Percentiles rank a stretch among this genome's conserved stretches.
Conservation (phyloP, 768 basidiomycete genomes). For the Mycena haematopus region DNA sequence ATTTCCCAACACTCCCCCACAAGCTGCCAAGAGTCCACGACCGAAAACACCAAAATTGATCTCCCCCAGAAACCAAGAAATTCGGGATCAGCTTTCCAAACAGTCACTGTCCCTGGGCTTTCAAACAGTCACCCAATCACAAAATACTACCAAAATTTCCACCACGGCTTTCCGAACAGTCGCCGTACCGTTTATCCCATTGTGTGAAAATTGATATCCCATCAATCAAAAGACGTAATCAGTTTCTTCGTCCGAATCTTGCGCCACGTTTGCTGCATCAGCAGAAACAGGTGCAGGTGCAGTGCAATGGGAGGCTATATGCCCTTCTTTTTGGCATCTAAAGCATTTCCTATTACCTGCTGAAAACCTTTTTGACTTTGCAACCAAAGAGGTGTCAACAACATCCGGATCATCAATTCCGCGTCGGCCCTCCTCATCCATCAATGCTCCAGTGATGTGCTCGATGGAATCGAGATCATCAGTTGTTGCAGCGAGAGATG, state of each 20-base stretch:
- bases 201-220: neutral
- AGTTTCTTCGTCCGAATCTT: neutral
- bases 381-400: too few relatives aligned
- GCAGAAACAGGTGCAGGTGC: conserved; percentile 5
- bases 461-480: too few relatives aligned
- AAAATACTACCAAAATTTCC: neutral
- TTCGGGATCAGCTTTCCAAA: neutral
- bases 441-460: neutral
- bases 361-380: neutral
- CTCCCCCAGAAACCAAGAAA: too few relatives aligned
- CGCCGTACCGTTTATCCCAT: neutral
- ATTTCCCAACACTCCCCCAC: too few relatives aligned
- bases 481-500: too few relatives aligned
- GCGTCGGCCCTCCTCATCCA: too few relatives aligned
- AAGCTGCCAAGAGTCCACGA: too few relatives aligned
- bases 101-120: neutral
- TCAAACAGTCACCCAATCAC: conserved; percentile 3
- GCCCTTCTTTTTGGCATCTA: conserved; percentile 10
- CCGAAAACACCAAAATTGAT: too few relatives aligned
- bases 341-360: neutral
- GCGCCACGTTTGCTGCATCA: neutral
- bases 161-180: conserved; percentile 4
- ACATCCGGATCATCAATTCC: too few relatives aligned
- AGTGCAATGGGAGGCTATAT: conserved; percentile 9
- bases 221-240: neutral